Conservation (phyloP, 2,329 filamentous ascomycete species). For the Xylaria hypoxylon region DNA sequence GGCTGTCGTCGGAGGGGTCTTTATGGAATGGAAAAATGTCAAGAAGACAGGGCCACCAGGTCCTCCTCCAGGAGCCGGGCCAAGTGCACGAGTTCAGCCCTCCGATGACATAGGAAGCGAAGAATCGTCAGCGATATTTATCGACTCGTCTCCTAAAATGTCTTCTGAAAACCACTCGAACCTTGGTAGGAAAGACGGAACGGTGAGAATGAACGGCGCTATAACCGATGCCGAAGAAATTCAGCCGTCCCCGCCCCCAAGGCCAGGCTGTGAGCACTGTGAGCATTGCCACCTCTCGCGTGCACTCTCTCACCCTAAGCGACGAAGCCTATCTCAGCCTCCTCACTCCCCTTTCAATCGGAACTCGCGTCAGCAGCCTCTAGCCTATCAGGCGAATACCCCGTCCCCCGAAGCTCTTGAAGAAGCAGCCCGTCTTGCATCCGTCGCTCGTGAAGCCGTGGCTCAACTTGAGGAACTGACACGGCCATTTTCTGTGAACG, state of each 20-base stretch:
- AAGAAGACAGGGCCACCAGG: conserved; percentile 56
- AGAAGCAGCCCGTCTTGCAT: conserved; percentile 41
- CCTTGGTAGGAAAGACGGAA: conserved; percentile 27
- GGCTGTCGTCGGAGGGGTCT: conserved; percentile 62
- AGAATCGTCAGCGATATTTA: conserved; percentile 14
- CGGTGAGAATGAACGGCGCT: conserved; percentile 13
- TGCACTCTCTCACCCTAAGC: conserved; percentile 26
- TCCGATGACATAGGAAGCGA: conserved; percentile 19
- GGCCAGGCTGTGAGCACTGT: conserved; percentile 40
- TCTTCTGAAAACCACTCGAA: conserved; percentile 20
- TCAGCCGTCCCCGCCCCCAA: neutral
- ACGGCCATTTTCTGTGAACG: conserved; percentile 29
- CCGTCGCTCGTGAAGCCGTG: conserved; percentile 40
- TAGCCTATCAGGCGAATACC: conserved; percentile 1
- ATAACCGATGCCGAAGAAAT: conserved; percentile 8
- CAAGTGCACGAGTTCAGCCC: conserved; percentile 7
- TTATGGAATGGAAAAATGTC: conserved; percentile 70
- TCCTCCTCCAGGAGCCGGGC: conserved; percentile 17
- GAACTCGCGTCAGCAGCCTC: conserved; percentile 11
- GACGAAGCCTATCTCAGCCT: conserved; percentile 20
- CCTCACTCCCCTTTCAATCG: neutral
- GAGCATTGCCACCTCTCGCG: conserved; percentile 42
- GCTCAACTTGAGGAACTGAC: conserved; percentile 42
- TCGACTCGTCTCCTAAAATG: conserved; percentile 15
- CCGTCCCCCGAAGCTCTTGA: conserved; percentile 34